Percentiles rank a stretch among this genome's conserved stretches.
phyloP scores from a whole-genome alignment of 2,329 filamentous ascomycete species.

The Colletotrichum endophyticum region DNA sequence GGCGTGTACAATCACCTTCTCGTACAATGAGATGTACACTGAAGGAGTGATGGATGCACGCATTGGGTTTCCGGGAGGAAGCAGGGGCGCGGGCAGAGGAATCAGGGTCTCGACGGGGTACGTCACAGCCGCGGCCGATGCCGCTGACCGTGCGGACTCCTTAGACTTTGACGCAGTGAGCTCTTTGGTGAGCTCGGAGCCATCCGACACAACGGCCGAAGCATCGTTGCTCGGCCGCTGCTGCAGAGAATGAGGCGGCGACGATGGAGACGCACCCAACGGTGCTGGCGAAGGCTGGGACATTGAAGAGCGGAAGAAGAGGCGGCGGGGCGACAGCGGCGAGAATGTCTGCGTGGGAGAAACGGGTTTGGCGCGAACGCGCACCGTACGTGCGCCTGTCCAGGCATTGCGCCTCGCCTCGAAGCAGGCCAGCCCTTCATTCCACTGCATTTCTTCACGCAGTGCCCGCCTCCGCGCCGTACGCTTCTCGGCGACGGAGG shows the following conservation, averaged over 20 bases:
- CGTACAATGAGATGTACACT: constrained; percentile 84
- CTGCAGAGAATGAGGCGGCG: constrained; percentile 18
- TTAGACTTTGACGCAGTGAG: constrained; percentile 35
- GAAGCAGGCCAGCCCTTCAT: constrained; percentile 82
- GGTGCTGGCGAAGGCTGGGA: constrained; percentile 41
- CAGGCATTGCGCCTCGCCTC: constrained; percentile 79
- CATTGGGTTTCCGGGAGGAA: constrained; percentile 77
- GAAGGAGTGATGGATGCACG: constrained; percentile 76
- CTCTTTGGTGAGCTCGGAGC: constrained; percentile 44
- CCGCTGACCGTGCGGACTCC: constrained; percentile 34
- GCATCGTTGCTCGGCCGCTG: constrained; percentile 31
- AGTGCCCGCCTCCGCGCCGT: constrained; percentile 61
- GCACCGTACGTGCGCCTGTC: constrained; percentile 75
- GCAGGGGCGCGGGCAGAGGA: constrained; percentile 74
- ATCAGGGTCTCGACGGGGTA: constrained; percentile 68
- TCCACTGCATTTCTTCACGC: constrained; percentile 75
- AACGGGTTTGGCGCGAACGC: constrained; percentile 53
- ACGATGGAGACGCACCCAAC: constrained; percentile 26
- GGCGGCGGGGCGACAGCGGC: constrained; percentile 51
- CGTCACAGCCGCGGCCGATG: constrained; percentile 16
- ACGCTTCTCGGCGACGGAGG: constrained; percentile 52
- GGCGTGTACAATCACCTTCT: constrained; percentile 81
- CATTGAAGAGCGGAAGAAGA: constrained; percentile 54
- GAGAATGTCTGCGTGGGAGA: constrained; percentile 45
- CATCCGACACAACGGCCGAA: constrained; percentile 44